Base-by-base conservation (phyloP, 345 rosid genomes). In the Aquilaria sinensis region DNA sequence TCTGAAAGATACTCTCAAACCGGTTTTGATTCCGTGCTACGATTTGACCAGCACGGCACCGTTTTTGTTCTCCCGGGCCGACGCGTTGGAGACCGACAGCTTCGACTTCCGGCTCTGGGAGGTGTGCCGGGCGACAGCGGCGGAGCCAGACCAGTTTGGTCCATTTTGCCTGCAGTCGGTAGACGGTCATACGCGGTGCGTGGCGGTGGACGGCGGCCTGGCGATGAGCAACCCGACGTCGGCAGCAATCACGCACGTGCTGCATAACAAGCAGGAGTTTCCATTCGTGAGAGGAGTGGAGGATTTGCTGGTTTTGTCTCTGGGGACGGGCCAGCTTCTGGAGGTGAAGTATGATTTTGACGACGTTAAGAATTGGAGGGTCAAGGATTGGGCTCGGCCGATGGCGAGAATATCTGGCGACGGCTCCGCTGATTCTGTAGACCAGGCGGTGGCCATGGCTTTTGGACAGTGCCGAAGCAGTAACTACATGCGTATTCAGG, bases 231-330 rank as follows among this genome's bases (percentile, higher is more conserved):
- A 93, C 68, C 98, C 97, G 9, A 72, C 98, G 2, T 84, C 96
- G 2, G 98, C 98, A 12, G 97, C 98, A 11, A 90, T 93, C 41
- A 93, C 98, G 58, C 98, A 93, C 75, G 98, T 93, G 65, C 72
- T 93, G 61, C 98, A 93, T 50, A 93, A 93, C 72, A 93, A 93
- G 81, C 96, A 90, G 66, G 98, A 93, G 77, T 93, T 93, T 31
- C 98, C 98, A 13, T 90, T 90, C 64, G 98, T 93, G 63, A 78
- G 96, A 61, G 98, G 98, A 1, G 94, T 88, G 30, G 98, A 90
- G 81, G 98, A 93, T 81, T 78, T 93, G 72, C 65, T 93, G 68
- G 97, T 93, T 30, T 69, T 93, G 49, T 87, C 96, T 11, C 59
- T 93, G 4, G 98, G 96, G 32, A 80, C 87, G 5, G 98, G 97